Evolutionary conservation across 441 rosid genomes (phyloP), one percentile per base, ranked within the genome.

Genomic region (Cnidoscolus chayamansa): DNA sequence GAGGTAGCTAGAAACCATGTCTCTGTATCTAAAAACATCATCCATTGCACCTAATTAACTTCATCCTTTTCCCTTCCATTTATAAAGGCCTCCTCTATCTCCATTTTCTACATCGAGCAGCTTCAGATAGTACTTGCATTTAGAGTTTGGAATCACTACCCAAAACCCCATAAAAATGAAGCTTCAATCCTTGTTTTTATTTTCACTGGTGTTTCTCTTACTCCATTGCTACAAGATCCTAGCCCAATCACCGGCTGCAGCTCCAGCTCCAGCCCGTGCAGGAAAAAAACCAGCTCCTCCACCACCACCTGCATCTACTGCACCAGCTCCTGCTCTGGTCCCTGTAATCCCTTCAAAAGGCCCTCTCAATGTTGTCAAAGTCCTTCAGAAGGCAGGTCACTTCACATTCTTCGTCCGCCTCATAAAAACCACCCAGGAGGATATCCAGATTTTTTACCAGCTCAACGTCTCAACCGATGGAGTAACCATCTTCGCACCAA

Each of bases 231-330:
- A 73, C 71, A 72, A 77, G 25, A 72, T 70, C 51, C 51, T 61
- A 54, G 84, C 92, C 25, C 92, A 84, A 71, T 74, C 79, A 2
- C 77, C 77, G 11, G 77, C 74, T 3, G 76, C 77, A 47, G 53
- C 80, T 43, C 80, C 76, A 30, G 17, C 75, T 1, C 54, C 25
- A 25, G 25, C 25, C 25, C 54, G 19, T 17, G 9, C 72, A 20
- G 13, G 17, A 9, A 57, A 67, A 19, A 57, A 67, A 19, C 10
- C 76, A 31, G 60, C 62, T 4, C 2, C 17, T 19, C 53, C 73
- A 2, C 86, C 92, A 7, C 20, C 94, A 1, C 87, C 88, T 12
- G 90, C 91, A 10, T 84, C 86, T 4, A 81, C 89, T 53, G 84
- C 89, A 10, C 76, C 63, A 0, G 37, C 76, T 7, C 76, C 76